Percentiles rank a stretch among this genome's conserved stretches.
Evolutionary conservation across 345 rosid species (phyloP).

Genomic region (Boechera retrofracta): DNA sequence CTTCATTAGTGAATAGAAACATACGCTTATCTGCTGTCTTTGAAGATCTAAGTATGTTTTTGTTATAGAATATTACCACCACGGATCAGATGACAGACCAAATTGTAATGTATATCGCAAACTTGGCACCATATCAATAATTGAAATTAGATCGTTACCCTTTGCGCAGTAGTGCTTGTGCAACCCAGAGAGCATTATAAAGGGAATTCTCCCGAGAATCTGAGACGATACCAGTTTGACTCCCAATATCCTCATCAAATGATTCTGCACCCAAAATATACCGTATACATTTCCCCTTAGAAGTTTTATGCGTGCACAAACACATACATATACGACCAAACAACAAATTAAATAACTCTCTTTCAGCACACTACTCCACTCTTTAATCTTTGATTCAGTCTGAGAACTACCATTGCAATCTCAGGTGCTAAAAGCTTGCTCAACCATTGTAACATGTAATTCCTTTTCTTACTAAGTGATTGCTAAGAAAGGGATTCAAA

Average conservation of each 20-base stretch:
- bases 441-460: not conserved
- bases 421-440: not conserved
- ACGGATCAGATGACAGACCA: slow-evolving; percentile 20
- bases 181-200: slow-evolving; percentile 95
- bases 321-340: not conserved
- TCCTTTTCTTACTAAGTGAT: not conserved
- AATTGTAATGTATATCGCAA: not conserved
- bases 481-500: not conserved
- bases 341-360: not conserved
- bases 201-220: slow-evolving; percentile 93
- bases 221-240: slow-evolving; percentile 81
- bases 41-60: slow-evolving; percentile 65
- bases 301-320: not conserved
- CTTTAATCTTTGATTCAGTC: not conserved
- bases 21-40: slow-evolving; percentile 86
- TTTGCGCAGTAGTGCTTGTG: slow-evolving; percentile 92
- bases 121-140: slow-evolving; percentile 16
- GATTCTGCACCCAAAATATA: slow-evolving; percentile 59
- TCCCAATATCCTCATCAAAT: slow-evolving; percentile 76
- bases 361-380: slow-evolving; percentile 4
- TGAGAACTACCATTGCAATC: slow-evolving; percentile 3
- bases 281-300: slow-evolving; percentile 9
- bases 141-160: slow-evolving; percentile 57
- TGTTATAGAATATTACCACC: slow-evolving; percentile 8
- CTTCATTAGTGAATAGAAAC: slow-evolving; percentile 88